Evolutionary conservation across 2,329 filamentous ascomycete genomes (phyloP), one percentile per base, ranked within the genome.

Genomic region (Aspergillus thermomutatus): DNA sequence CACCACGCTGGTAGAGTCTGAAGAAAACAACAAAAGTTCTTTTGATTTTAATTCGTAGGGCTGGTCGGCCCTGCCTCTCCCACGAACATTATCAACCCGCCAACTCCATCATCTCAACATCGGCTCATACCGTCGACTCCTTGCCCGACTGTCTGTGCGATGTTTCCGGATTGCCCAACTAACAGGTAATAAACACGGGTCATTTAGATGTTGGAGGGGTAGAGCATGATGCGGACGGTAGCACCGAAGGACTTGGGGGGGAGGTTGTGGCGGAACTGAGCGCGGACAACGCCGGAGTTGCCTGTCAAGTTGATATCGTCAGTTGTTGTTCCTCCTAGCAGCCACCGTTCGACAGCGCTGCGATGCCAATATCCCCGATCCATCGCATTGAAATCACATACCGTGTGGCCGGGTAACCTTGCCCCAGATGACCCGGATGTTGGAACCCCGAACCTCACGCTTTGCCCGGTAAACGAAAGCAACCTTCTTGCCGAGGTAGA

Each of bases 401-500:
- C 90, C 93, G 83, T 97, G 93, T 78, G 92, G 88, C 77, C 92
- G 85, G 78, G 91, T 96, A 78, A 97, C 89, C 86, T 96, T 97
- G 84, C 93, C 93, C 92, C 92, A 97, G 84, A 97, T 97, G 72
- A 97, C 89, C 77, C 93, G 88, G 83, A 97, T 95, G 89, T 97
- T 97, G 79, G 92, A 93, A 78, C 94, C 94, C 75, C 93, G 90
- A 76, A 96, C 86, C 85, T 96, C 91, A 82, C 88, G 92, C 82
- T 91, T 88, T 72, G 88, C 93, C 77, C 92, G 91, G 87, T 97
- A 99, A 81, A 99, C 92, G 81, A 92, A 99, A 79, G 94, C 94
- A 79, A 97, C 87, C 84, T 92, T 92, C 90, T 99, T 99, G 83
- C 94, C 94, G 69, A 91, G 84, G 85, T 99, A 99, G 90, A 97